Percentiles rank a stretch among this genome's conserved stretches.
These are phyloP conservation scores for Zygotorulaspora chibaensis DNA, from an alignment of 805 yeast genomes.

Conservation along the genomic window DNA sequence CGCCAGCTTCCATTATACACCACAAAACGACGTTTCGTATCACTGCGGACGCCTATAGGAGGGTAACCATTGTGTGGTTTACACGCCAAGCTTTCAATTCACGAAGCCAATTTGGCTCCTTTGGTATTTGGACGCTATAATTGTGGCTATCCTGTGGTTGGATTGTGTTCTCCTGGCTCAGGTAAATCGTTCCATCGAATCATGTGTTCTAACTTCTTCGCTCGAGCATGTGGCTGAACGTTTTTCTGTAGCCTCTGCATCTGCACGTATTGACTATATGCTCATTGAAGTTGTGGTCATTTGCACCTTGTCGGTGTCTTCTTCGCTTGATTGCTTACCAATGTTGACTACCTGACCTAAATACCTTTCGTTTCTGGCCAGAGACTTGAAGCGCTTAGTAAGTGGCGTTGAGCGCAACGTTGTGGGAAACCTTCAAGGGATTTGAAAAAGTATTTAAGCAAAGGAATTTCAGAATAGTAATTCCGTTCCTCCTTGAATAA, in stretches of 20 bases:
- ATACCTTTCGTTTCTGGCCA: neutral
- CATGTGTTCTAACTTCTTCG: too few species aligned
- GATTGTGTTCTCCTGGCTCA: too few species aligned
- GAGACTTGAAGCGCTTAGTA: slow-evolving; percentile 12
- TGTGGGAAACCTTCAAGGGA: slow-evolving; percentile 1
- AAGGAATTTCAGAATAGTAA: neutral
- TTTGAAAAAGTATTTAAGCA: slow-evolving; percentile 3
- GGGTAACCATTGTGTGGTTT: neutral
- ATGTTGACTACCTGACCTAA: neutral
- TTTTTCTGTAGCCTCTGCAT: too few species aligned
- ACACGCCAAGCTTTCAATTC: too few species aligned
- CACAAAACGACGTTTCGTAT: neutral
- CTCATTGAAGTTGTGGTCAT: too few species aligned
- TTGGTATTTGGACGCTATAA: too few species aligned
- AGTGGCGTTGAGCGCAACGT: slow-evolving; percentile 6
- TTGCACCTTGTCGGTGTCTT: too few species aligned
- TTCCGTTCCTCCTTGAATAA: neutral
- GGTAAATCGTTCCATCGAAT: too few species aligned
- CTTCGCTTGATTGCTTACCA: neutral
- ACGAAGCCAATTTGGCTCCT: too few species aligned
- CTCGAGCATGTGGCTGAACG: too few species aligned
- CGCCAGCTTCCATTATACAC: neutral
- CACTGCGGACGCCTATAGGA: neutral
- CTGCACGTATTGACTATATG: too few species aligned
- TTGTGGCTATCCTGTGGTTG: too few species aligned